Evolutionary conservation across 768 basidiomycete genomes (phyloP), one percentile per base, ranked within the genome.

Genomic region (Tricholoma furcatifolium): DNA sequence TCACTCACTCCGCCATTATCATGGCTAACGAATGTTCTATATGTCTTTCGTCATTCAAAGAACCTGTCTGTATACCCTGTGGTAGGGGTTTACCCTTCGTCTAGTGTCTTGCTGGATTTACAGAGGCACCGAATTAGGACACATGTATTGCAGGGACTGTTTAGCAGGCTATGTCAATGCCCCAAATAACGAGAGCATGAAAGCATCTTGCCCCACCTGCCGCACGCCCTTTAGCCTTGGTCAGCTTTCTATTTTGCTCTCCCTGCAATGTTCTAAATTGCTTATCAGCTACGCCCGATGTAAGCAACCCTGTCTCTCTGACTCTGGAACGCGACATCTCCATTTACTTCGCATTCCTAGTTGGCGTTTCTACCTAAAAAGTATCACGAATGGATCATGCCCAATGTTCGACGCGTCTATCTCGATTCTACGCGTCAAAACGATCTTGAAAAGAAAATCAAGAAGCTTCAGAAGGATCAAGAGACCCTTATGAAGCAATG

Each of bases 101-200:
- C 27, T 32, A n/a, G 30, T 32, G 35, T 27, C 34, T 44, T 42
- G 23, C 14, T 39, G 17, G 41, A 54, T 21, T 38, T 18, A 21
- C 54, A 56, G 47, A 51, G 41, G n/a, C 20, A 41, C 18, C n/a
- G 17, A 45, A 4, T 31, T 35, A 87, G 85, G 85, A 17, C 85
- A 87, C 57, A 69, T 87, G 12, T 83, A 82, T 62, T 87, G 85
- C 65, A 74, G 75, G 52, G 67, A 70, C 14, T 87, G 85, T 56
- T 71, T 87, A n/a, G 66, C 69, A 3, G 67, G 65, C 42, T 65
- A 74, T 45, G 71, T 75, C n/a, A 72, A 73, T 45, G 58, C 63
- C 0, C 67, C 70, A 9, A 58, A 60, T 10, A 67, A 68, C 45
- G 65, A 68, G 36, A 65, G 62, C 1, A 62, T 70, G 50, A 71